Conservation (phyloP, 495 filamentous ascomycete genomes). For the Penicillium egyptiacum region DNA sequence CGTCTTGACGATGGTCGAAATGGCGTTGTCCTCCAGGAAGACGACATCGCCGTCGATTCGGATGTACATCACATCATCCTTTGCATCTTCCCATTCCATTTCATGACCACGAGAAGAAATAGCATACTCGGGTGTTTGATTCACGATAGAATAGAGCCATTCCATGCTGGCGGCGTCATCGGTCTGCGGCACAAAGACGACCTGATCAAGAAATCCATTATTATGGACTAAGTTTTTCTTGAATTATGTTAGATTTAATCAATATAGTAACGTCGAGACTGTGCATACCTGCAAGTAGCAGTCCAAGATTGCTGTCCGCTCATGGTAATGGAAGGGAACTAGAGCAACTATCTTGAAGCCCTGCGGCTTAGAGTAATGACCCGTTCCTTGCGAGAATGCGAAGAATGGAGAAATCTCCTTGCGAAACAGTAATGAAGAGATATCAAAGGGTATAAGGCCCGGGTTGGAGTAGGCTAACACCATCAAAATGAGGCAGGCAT, state of each 20-base stretch:
- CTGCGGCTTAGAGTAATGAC: conserved; percentile 41
- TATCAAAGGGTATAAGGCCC: conserved; percentile 23
- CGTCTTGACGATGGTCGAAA: conserved; percentile 54
- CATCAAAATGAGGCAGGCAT: conserved; percentile 27
- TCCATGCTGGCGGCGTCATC: conserved; percentile 44
- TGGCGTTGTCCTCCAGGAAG: conserved; percentile 54
- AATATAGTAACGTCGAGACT: neutral
- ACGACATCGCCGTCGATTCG: conserved; percentile 59
- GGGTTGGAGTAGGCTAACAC: conserved; percentile 26
- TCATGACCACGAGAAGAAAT: conserved; percentile 21
- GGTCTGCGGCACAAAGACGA: conserved; percentile 54
- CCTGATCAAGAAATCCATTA: conserved; percentile 53
- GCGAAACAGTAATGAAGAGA: conserved; percentile 26
- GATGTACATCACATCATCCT: conserved; percentile 46
- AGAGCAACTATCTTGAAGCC: conserved; percentile 49
- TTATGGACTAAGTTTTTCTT: conserved; percentile 53
- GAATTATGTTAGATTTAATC: conserved; percentile 9
- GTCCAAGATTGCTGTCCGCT: conserved; percentile 50
- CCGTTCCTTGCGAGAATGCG: conserved; percentile 33
- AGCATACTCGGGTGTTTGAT: conserved; percentile 30
- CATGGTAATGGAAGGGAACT: conserved; percentile 49
- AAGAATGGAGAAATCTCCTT: conserved; percentile 31
- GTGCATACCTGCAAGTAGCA: conserved; percentile 49
- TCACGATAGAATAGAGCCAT: conserved; percentile 40
- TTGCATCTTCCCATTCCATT: conserved; percentile 20